Percentiles rank a stretch among this genome's conserved stretches.
These are phyloP conservation scores for Clohesyomyces aquaticus DNA, from an alignment of 495 filamentous ascomycete species.

Conservation along the genomic window DNA sequence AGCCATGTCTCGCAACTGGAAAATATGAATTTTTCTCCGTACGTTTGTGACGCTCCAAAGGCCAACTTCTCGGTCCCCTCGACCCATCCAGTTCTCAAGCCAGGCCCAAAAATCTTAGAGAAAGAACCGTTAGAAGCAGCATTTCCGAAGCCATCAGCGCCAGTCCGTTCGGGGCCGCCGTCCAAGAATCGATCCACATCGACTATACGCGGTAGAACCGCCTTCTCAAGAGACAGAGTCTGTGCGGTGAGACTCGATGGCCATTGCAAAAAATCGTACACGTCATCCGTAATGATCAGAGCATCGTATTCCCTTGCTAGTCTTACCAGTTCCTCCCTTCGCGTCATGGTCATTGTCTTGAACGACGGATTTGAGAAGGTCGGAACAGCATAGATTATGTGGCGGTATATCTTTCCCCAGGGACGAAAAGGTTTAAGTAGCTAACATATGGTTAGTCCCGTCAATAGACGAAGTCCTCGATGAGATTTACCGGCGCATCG, in stretches of 20 bases:
- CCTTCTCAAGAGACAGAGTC: constrained; percentile 44
- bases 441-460: constrained; percentile 20
- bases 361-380: constrained; percentile 82
- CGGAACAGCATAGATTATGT: constrained; percentile 82
- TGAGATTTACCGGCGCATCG: constrained; percentile 37
- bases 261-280: constrained; percentile 89
- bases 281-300: constrained; percentile 81
- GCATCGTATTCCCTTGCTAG: constrained; percentile 76
- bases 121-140: constrained; percentile 81
- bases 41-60: constrained; percentile 68
- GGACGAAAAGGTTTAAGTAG: constrained; percentile 34
- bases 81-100: constrained; percentile 78
- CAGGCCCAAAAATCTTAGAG: constrained; percentile 81
- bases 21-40: constrained; percentile 41
- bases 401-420: constrained; percentile 71
- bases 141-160: constrained; percentile 68
- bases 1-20: neutral
- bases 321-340: constrained; percentile 64
- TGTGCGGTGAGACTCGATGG: constrained; percentile 47
- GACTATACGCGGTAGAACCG: constrained; percentile 68
- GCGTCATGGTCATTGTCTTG: constrained; percentile 67
- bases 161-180: constrained; percentile 50
- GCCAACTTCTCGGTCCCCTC: constrained; percentile 72
- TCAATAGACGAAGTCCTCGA: neutral
- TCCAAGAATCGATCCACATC: constrained; percentile 72